phyloP scores from a whole-genome alignment of 1,139 yeast species.

The Suhomyces choctaworum region DNA sequence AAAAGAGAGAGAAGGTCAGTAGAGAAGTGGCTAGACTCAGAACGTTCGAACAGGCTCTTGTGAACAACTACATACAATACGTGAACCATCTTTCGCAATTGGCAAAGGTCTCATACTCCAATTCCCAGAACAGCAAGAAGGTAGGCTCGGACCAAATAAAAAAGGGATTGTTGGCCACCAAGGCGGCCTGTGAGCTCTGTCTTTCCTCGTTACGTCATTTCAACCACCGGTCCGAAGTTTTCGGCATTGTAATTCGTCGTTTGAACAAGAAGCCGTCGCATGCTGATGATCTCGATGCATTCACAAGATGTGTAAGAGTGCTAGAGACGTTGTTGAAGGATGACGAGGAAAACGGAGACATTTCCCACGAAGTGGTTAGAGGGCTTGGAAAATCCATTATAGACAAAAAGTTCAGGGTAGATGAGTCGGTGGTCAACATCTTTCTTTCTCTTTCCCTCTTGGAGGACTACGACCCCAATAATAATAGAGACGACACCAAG shows the following conservation, averaged over 20 bases:
- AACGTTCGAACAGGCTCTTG: constrained; percentile 75
- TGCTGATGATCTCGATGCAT: constrained; percentile 49
- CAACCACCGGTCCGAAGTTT: constrained; percentile 73
- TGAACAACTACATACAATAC: constrained; percentile 68
- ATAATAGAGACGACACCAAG: constrained; percentile 40
- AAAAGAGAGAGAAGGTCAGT: constrained; percentile 77
- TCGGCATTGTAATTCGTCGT: constrained; percentile 66
- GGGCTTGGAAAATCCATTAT: constrained; percentile 68
- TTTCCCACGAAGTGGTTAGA: constrained; percentile 72
- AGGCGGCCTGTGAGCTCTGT: constrained; percentile 76
- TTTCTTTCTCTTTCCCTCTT: constrained; percentile 72
- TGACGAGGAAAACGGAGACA: constrained; percentile 78
- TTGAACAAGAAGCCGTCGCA: constrained; percentile 55
- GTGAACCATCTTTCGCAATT: constrained; percentile 53
- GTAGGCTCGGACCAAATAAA: constrained; percentile 39
- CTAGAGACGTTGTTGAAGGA: constrained; percentile 64
- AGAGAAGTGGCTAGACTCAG: constrained; percentile 78
- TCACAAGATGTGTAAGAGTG: constrained; percentile 60
- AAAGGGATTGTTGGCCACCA: constrained; percentile 61
- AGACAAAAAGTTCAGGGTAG: constrained; percentile 75
- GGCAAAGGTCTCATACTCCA: constrained; percentile 41
- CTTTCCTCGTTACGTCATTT: constrained; percentile 70
- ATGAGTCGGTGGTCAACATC: constrained; percentile 76
- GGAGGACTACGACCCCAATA: constrained; percentile 75
- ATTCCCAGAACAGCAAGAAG: constrained; percentile 42